Percentiles rank a stretch among this genome's conserved stretches.
Evolutionary conservation across 2,329 filamentous ascomycete species (phyloP).

Genomic region (Fusarium sp.): DNA sequence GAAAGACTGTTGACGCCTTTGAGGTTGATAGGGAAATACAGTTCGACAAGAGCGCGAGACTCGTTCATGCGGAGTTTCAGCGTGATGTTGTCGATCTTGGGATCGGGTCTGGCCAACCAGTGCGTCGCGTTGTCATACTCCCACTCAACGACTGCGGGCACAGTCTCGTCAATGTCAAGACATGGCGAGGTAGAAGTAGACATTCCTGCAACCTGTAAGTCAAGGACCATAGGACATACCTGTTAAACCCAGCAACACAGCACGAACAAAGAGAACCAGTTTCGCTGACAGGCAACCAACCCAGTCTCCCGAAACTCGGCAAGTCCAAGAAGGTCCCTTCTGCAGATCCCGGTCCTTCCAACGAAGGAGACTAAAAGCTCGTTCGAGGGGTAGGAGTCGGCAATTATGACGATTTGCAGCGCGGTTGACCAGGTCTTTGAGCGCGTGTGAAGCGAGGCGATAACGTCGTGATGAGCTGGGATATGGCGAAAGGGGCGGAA

Average conservation of each 20-base stretch:
- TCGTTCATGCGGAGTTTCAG: slow-evolving; percentile 4
- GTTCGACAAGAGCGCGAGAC: slow-evolving; percentile 1
- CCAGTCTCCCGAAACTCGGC: slow-evolving; percentile 21
- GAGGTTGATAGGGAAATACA: slow-evolving; percentile 23
- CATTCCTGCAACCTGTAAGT: slow-evolving; percentile 23
- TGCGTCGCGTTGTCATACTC: slow-evolving; percentile 6
- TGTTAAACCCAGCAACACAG: background rate
- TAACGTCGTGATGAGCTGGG: background rate
- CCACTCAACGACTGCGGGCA: slow-evolving; percentile 23
- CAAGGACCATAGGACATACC: slow-evolving; percentile 5
- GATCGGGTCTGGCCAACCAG: slow-evolving; percentile 23
- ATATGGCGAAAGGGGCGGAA: background rate
- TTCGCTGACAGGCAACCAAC: slow-evolving; percentile 18
- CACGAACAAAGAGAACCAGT: slow-evolving; percentile 13
- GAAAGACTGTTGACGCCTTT: slow-evolving; percentile 21
- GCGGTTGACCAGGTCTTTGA: slow-evolving; percentile 5
- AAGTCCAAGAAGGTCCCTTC: slow-evolving; percentile 13
- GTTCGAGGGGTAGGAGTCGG: slow-evolving; percentile 29
- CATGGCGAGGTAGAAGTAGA: slow-evolving; percentile 9
- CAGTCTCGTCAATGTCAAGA: slow-evolving; percentile 20
- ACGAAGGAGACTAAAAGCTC: slow-evolving; percentile 4
- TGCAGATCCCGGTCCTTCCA: slow-evolving; percentile 30
- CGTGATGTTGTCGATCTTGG: slow-evolving; percentile 18
- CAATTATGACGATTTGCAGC: slow-evolving; percentile 26
- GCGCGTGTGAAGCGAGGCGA: background rate